These are phyloP conservation scores for Aureobasidium sp. DNA, from an alignment of 2,329 filamentous ascomycete genomes.

Conservation along the genomic window DNA sequence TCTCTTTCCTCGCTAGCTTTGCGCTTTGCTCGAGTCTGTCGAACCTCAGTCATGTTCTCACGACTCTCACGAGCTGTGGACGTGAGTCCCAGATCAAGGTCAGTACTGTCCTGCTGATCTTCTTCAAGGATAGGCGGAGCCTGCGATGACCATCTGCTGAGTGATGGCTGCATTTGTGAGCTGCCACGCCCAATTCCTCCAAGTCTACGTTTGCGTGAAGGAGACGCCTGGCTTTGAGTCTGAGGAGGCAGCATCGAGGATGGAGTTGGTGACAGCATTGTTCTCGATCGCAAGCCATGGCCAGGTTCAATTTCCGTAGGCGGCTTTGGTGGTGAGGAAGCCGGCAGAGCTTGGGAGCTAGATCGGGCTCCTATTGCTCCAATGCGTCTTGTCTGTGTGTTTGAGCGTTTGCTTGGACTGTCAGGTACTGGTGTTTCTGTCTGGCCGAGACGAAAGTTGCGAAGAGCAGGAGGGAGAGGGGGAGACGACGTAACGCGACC, in stretches of 20 bases:
- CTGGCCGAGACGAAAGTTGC: background rate
- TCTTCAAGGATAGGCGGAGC: background rate
- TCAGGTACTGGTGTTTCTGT: background rate
- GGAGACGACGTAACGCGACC: background rate
- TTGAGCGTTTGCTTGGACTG: constrained; percentile 1
- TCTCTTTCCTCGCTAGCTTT: constrained; percentile 1
- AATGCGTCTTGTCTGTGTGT: background rate
- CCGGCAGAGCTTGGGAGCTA: background rate
- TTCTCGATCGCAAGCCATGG: background rate
- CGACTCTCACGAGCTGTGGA: background rate
- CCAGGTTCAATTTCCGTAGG: no score
- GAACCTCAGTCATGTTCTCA: background rate
- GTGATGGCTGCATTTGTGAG: background rate
- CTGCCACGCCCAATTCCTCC: constrained; percentile 4
- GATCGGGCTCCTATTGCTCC: constrained; percentile 4
- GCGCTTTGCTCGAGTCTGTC: constrained; percentile 4
- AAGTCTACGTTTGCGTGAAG: background rate
- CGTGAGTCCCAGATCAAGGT: background rate
- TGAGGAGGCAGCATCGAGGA: background rate
- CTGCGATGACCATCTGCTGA: constrained; percentile 5
- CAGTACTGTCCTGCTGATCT: background rate
- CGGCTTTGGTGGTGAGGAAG: background rate
- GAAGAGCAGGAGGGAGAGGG: background rate
- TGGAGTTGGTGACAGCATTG: background rate
- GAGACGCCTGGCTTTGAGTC: background rate